Percentiles rank a stretch among this genome's conserved stretches.
Evolutionary conservation across 2,329 filamentous ascomycete species (phyloP).

Genomic region (Malbranchea zuffiana): DNA sequence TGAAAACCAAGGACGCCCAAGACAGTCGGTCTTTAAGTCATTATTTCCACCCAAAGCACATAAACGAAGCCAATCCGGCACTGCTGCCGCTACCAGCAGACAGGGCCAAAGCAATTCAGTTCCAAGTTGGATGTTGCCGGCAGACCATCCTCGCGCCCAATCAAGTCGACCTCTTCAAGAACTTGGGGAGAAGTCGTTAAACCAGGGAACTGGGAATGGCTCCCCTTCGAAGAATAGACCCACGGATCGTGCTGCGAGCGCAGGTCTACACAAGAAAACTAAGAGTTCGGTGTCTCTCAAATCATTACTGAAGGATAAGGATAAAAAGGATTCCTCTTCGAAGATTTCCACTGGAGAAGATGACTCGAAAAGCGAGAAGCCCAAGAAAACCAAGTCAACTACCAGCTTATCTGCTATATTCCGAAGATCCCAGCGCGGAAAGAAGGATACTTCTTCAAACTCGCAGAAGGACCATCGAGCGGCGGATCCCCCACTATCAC

Average conservation of each 20-base stretch:
- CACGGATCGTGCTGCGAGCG: slow-evolving; percentile 29
- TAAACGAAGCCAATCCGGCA: slow-evolving; percentile 37
- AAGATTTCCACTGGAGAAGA: slow-evolving; percentile 25
- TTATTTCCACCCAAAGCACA: slow-evolving; percentile 43
- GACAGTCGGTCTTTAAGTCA: slow-evolving; percentile 42
- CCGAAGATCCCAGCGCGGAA: slow-evolving; percentile 58
- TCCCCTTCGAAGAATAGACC: slow-evolving; percentile 26
- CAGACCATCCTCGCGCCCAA: slow-evolving; percentile 38
- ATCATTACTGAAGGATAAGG: slow-evolving; percentile 37
- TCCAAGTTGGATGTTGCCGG: slow-evolving; percentile 37
- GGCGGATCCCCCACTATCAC: no score
- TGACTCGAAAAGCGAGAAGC: slow-evolving; percentile 31
- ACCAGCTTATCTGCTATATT: slow-evolving; percentile 71
- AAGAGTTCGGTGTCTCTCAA: slow-evolving; percentile 45
- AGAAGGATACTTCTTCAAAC: slow-evolving; percentile 40
- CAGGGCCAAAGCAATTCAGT: slow-evolving; percentile 20
- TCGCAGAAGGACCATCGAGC: no score
- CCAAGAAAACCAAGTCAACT: slow-evolving; percentile 68
- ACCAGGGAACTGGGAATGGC: slow-evolving; percentile 24
- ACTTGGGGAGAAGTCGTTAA: slow-evolving; percentile 28
- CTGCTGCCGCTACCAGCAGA: slow-evolving; percentile 11
- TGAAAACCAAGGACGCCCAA: slow-evolving; percentile 25
- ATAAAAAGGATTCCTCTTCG: slow-evolving; percentile 33
- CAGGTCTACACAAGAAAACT: slow-evolving; percentile 41
- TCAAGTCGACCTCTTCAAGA: slow-evolving; percentile 23